These are phyloP conservation scores for Boletus tylopilopsis DNA, from an alignment of 768 basidiomycete genomes.

Conservation along the genomic window DNA sequence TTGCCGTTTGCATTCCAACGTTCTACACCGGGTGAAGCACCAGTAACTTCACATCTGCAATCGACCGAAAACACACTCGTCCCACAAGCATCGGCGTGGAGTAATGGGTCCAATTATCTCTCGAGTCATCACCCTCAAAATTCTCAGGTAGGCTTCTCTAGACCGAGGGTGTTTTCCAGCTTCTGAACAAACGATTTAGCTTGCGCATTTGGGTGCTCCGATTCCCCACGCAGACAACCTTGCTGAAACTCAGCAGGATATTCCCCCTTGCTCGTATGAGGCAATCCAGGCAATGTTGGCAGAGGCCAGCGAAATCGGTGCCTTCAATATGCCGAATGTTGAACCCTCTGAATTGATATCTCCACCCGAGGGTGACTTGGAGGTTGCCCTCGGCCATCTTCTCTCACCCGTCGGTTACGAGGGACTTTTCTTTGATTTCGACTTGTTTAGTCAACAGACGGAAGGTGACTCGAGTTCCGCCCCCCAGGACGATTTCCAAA, in stretches of 20 bases:
- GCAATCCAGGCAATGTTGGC: slow-evolving; percentile 31
- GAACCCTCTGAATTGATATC: slow-evolving; percentile 28
- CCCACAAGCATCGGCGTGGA: slow-evolving; percentile 9
- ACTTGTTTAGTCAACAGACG: slow-evolving; percentile 7
- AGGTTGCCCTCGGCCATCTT: slow-evolving; percentile 26
- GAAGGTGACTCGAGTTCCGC: slow-evolving; percentile 3
- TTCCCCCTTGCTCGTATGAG: slow-evolving; percentile 12
- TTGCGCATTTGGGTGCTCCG: slow-evolving; percentile 14
- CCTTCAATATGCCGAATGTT: slow-evolving; percentile 36
- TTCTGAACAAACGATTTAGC: slow-evolving; percentile 2
- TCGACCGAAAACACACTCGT: background rate
- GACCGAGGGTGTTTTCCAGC: background rate
- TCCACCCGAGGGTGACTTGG: slow-evolving; percentile 37
- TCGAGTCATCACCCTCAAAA: slow-evolving; percentile 2
- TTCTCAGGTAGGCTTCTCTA: slow-evolving; percentile 8
- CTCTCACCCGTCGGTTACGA: slow-evolving; percentile 6
- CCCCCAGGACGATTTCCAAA: slow-evolving; percentile 14
- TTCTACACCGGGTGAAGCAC: background rate
- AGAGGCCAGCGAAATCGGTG: slow-evolving; percentile 29
- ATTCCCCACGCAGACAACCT: slow-evolving; percentile 8
- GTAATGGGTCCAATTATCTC: background rate
- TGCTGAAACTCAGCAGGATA: background rate
- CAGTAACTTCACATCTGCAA: background rate
- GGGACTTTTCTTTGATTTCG: slow-evolving; percentile 22
- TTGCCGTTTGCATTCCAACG: slow-evolving; percentile 1